A percentile compares a stretch with the other conserved stretches of the same genome.
phyloP scores from a whole-genome alignment of 129 eudicot species.

The Rutidosis leptorrhynchoides region DNA sequence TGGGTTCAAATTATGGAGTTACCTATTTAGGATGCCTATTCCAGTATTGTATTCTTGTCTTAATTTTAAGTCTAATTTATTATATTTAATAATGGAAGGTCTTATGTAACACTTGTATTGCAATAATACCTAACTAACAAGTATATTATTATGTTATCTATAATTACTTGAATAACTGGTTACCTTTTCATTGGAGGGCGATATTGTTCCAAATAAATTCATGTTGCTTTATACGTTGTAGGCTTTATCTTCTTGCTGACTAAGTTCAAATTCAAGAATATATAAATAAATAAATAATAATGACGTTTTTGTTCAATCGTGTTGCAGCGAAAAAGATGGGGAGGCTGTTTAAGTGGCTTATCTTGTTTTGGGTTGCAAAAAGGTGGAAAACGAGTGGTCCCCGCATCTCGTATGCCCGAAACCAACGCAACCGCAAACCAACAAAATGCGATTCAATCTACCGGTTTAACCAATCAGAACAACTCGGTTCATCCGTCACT shows the following conservation, averaged over 20 bases:
- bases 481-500: conserved; percentile 55
- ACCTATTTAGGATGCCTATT: conserved; percentile 2
- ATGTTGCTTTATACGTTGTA: neutral
- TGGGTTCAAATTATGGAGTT: neutral
- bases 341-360: conserved; percentile 74
- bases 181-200: neutral
- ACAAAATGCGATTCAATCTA: conserved; percentile 67
- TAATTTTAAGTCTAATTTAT: neutral
- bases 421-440: conserved; percentile 52
- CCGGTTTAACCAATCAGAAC: conserved; percentile 51
- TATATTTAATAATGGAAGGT: neutral
- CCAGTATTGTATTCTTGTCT: neutral
- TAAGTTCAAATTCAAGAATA: neutral
- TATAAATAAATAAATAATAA: no score
- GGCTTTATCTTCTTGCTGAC: neutral
- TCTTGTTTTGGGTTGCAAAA: conserved; percentile 85
- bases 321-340: conserved; percentile 91
- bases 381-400: conserved; percentile 91
- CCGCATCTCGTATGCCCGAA: conserved; percentile 84
- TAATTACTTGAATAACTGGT: neutral
- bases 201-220: conserved; percentile 2
- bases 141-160: conserved; percentile 4
- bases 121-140: conserved; percentile 6
- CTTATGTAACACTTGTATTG: neutral
- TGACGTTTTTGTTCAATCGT: conserved; percentile 4